Percentiles rank a stretch among this genome's conserved stretches.
phyloP scores from a whole-genome alignment of 139 green algal genomes.

The Volvox africanus region DNA sequence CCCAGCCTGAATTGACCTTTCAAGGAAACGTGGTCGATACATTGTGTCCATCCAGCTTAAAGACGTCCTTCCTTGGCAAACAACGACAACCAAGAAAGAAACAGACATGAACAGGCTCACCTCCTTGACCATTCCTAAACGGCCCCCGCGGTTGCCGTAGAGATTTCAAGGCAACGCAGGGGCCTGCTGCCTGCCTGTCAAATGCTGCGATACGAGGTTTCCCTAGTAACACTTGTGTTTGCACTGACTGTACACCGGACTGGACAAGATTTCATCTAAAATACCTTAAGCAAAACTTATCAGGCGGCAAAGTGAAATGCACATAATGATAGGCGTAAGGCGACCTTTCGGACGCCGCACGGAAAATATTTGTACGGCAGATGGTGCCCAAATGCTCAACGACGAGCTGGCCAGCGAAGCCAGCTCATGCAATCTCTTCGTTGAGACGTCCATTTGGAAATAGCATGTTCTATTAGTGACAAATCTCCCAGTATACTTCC shows the following conservation, averaged over 20 bases:
- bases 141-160: slow-evolving; percentile 23
- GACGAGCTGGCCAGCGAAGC: too few relatives aligned
- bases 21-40: not conserved
- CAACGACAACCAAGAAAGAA: not conserved
- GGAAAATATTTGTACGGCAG: not conserved
- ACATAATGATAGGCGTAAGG: too few relatives aligned
- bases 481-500: too few relatives aligned
- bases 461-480: too few relatives aligned
- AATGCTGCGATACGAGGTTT: not conserved
- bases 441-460: too few relatives aligned
- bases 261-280: too few relatives aligned
- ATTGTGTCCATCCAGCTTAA: not conserved
- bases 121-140: slow-evolving; percentile 33
- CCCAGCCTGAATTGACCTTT: not conserved
- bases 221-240: not conserved
- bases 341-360: not conserved
- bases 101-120: not conserved
- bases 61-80: too few relatives aligned
- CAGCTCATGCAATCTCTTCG: too few relatives aligned
- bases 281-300: too few relatives aligned
- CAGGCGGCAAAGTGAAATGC: too few relatives aligned
- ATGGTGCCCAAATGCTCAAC: too few relatives aligned
- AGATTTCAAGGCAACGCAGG: slow-evolving; percentile 17
- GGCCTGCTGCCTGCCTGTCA: not conserved
- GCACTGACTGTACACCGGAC: not conserved